A percentile compares a stretch with the other conserved stretches of the same genome.
Evolutionary conservation across 2,329 filamentous ascomycete species (phyloP).

Genomic region (Hypoxylon sp.): DNA sequence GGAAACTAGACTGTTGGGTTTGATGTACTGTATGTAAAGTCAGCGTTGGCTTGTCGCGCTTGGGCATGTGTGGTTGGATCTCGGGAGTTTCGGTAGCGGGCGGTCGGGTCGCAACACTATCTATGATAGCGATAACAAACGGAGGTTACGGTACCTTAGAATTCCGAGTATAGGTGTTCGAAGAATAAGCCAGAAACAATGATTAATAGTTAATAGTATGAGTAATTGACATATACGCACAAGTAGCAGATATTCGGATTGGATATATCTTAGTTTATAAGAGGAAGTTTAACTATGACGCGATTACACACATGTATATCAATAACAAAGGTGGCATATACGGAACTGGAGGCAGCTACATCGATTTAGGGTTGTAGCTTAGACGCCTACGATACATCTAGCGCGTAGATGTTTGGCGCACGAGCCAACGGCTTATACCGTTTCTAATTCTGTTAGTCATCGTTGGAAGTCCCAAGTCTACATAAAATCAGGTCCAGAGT

Average conservation of each 20-base stretch:
- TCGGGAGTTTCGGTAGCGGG: slow-evolving; percentile 48
- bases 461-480: not conserved
- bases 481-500: not conserved
- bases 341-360: not conserved
- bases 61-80: slow-evolving; percentile 25
- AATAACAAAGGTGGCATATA: not conserved
- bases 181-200: slow-evolving; percentile 6
- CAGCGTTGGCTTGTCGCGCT: slow-evolving; percentile 14
- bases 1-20: slow-evolving; percentile 5
- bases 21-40: slow-evolving; percentile 22
- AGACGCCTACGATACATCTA: not conserved
- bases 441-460: slow-evolving; percentile 15
- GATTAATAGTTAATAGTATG: not conserved
- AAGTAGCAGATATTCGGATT: not conserved
- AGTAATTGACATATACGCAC: not conserved
- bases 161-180: not conserved
- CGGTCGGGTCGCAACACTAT: slow-evolving; percentile 26
- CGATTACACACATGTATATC: not conserved
- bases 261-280: not conserved
- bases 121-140: slow-evolving; percentile 24
- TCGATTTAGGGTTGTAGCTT: not conserved
- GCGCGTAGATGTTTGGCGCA: not conserved
- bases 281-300: not conserved
- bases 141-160: not conserved
- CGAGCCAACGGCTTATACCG: slow-evolving; percentile 19